Base-by-base conservation (phyloP, 805 yeast species). In the Candida corydali region DNA sequence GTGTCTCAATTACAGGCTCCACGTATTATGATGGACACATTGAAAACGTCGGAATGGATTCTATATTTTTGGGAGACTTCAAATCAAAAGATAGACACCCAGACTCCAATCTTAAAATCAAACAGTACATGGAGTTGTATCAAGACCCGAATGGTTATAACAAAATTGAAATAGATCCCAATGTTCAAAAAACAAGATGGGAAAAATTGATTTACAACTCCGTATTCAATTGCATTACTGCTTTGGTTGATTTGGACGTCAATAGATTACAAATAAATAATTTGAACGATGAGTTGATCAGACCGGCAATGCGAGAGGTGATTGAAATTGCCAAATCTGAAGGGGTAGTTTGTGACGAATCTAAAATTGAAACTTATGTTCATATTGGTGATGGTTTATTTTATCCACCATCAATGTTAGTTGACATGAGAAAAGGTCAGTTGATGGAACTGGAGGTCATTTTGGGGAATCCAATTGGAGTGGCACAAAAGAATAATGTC, bases 261-360 rank as follows among this genome's bases (percentile, higher is more conserved):
- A 49, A 52, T 28, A 47, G 70, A 36, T 53, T 65, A 30, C 70
- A 63, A 38, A 63, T 65, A 11, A 53, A 47, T 29, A 53, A 51
- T 12, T 64, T 57, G 9, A 61, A 58, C 40, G 53, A 55, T 10
- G 38, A 46, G 0, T 40, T 66, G 14, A 52, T 66, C 31, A 39
- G 48, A 15, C 86, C 86, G 3, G 82, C 85, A 0, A 82, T 82
- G 88, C 56, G 64, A 25, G 94, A 84, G 55, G 68, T 85, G 12
- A 55, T 73, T 15, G 69, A 68, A 3, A 72, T 83, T 40, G 94
- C 95, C 8, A 74, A 72, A 35, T 76, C 85, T 8, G 89, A 81
- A 40, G 86, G 86, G 0, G 70, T 74, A 25, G 65, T 63, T 3
- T 50, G 84, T 22, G 76, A 78, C 1, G 68, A 56, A 17, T 14